Evolutionary conservation across 768 basidiomycete genomes (phyloP).

Genomic region (Fomitopsis serialis): DNA sequence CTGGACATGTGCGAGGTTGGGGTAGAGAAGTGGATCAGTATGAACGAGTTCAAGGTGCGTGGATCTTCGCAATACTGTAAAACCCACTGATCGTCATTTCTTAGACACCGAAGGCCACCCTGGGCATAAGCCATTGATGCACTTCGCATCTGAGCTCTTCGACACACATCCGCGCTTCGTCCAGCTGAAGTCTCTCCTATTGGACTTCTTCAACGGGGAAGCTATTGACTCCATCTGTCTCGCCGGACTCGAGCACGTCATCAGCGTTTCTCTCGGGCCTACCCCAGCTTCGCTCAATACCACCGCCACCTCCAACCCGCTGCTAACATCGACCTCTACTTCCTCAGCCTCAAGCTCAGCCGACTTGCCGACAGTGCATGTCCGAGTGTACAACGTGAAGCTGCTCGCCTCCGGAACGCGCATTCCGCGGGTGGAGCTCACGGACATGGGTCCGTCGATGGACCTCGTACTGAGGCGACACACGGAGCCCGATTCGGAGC

Average conservation of each 20-base stretch:
- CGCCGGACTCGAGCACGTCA: slow-evolving; percentile 80
- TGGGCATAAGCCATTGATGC: slow-evolving; percentile 87
- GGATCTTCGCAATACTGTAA: background rate
- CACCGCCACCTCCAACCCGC: slow-evolving; percentile 24
- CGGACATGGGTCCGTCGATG: slow-evolving; percentile 87
- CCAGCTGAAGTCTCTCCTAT: slow-evolving; percentile 86
- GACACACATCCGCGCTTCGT: slow-evolving; percentile 90
- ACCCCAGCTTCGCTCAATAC: slow-evolving; percentile 50
- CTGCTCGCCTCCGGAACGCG: slow-evolving; percentile 74
- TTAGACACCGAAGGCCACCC: slow-evolving; percentile 83
- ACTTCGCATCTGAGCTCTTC: slow-evolving; percentile 94
- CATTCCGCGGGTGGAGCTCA: slow-evolving; percentile 75
- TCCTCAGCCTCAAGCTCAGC: slow-evolving; percentile 16
- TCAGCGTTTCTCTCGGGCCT: slow-evolving; percentile 73
- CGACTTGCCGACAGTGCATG: slow-evolving; percentile 76
- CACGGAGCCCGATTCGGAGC: slow-evolving; percentile 68
- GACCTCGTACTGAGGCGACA: slow-evolving; percentile 78
- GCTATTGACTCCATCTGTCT: slow-evolving; percentile 80
- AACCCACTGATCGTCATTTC: background rate
- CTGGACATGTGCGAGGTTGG: slow-evolving; percentile 96
- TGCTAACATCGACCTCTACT: slow-evolving; percentile 1
- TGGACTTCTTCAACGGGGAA: slow-evolving; percentile 89
- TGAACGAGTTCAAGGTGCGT: slow-evolving; percentile 81
- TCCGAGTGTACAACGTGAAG: slow-evolving; percentile 79
- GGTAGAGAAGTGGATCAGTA: slow-evolving; percentile 72